phyloP scores from a whole-genome alignment of 2,329 filamentous ascomycete species.

The Didymella sp. region DNA sequence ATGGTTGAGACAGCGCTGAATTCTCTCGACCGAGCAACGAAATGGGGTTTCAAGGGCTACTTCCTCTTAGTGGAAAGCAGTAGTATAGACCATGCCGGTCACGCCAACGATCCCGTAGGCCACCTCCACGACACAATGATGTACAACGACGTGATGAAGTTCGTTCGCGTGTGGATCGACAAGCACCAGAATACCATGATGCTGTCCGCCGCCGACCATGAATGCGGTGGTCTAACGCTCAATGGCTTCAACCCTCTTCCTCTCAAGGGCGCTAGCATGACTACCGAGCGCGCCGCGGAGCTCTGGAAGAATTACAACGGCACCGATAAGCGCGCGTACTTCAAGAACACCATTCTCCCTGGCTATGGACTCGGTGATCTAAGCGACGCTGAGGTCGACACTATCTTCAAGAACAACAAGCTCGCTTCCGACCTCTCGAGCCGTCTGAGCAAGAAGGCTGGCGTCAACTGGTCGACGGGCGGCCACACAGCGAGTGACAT shows the following conservation, averaged over 20 bases:
- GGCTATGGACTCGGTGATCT: slow-evolving; percentile 39
- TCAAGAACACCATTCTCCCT: slow-evolving; percentile 33
- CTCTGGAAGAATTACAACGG: slow-evolving; percentile 41
- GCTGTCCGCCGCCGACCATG: slow-evolving; percentile 53
- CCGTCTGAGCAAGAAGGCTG: slow-evolving; percentile 42
- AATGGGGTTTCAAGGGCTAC: slow-evolving; percentile 46
- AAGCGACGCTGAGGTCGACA: slow-evolving; percentile 34
- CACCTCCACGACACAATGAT: slow-evolving; percentile 51
- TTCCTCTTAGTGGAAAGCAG: slow-evolving; percentile 49
- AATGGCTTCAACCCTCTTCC: slow-evolving; percentile 49
- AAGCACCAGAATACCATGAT: slow-evolving; percentile 50
- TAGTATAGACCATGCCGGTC: slow-evolving; percentile 34
- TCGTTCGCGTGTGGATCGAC: slow-evolving; percentile 52
- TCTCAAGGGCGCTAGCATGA: slow-evolving; percentile 40
- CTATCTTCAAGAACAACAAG: slow-evolving; percentile 34
- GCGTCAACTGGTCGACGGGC: slow-evolving; percentile 48
- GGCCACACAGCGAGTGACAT: slow-evolving; percentile 51
- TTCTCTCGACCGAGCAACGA: slow-evolving; percentile 47
- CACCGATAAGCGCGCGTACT: slow-evolving; percentile 41
- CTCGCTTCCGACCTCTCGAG: slow-evolving; percentile 39
- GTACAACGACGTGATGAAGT: slow-evolving; percentile 51
- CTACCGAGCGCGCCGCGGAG: slow-evolving; percentile 40
- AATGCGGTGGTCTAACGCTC: slow-evolving; percentile 51
- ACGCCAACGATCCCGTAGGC: slow-evolving; percentile 35
- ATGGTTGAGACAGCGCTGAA: slow-evolving; percentile 51